Evolutionary conservation across 495 filamentous ascomycete genomes (phyloP), one percentile per base, ranked within the genome.

Genomic region (Tuber borchii): DNA sequence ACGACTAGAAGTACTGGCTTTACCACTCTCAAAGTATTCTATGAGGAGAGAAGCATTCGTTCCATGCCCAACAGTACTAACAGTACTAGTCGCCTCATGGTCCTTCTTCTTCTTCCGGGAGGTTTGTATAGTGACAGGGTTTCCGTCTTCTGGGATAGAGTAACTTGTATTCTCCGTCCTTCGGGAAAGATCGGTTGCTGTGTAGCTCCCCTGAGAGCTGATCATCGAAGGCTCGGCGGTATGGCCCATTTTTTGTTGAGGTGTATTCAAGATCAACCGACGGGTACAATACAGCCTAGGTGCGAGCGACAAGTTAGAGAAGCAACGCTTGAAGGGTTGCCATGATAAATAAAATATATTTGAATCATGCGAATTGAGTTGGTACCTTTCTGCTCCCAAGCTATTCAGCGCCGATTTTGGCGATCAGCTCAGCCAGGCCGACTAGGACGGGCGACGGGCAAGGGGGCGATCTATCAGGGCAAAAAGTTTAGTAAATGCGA

Each of bases 11-110:
- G 85, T 82, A 73, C 42, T 75, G 31, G 86, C 86, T 84, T 95
- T 97, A 72, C 92, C 91, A 79, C 90, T 93, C 85, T 97, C 94
- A 83, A 97, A 99, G 84, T 97, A 97, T 85, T 99, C 95, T 82
- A 99, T 99, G 82, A 99, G 87, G 71, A 99, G 88, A 71, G 93
- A 97, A 61, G 95, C 97, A 71, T 80, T 82, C 61, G 80, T 82
- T 42, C 77, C 80, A 73, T 77, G 79, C 43, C 81, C 70, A 65
- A 16, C 26, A 14, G 56, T 34, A 16, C 56, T 65, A 19, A 34
- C 56, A n/a, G 77, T 77, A 31, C 75, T 79, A 43, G 73, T 79
- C 78, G 71, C 77, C 61, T 84, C 83, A 72, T 87, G 88, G 80
- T 87, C 89, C 80, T 87, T 87, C 71, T 85, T 84, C 75, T 87